Base-by-base conservation (phyloP, 1,139 yeast species). In the Suhomyces terraborum region DNA sequence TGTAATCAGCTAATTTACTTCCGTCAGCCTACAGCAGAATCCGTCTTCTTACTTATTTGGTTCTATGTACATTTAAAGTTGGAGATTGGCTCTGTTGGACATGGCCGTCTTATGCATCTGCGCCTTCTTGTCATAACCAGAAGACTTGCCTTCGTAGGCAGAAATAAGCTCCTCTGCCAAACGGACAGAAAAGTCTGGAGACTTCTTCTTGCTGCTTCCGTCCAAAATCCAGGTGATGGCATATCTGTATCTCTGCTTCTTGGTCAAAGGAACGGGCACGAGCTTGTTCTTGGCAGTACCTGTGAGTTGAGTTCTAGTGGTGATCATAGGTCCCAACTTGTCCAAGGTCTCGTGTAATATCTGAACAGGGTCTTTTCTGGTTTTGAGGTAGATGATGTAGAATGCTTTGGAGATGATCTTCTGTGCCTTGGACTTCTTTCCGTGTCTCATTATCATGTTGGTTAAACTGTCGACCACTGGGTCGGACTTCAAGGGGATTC, bases 201-300 rank as follows among this genome's bases (percentile, higher is more conserved):
- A 82, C 40, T 82, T 84, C 62, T 95, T 83, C 60, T 84, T 84
- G 43, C 80, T 75, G 21, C 95, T 80, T 16, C 95, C 89, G 45
- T 88, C 96, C 43, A 89, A 67, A 37, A 93, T 84, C 98, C 98
- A 93, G 48, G 73, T 66, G 73, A 94, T 86, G 3, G 98, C 96
- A 56, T 78, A 80, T 64, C 96, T 80, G 53, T 82, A 71, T 63
- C 98, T 79, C 65, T 89, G 96, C 64, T 88, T 83, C 58, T 80
- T 80, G 40, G 79, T 82, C 58, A 91, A 72, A 9, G 98, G 96
- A 35, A 79, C 81, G 4, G 98, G 98, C 35, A 88, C 84, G 36
- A 82, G 76, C 45, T 73, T 79, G 47, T 84, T 84, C 58, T 91
- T 87, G 30, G 97, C 96, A 46, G 83, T 83, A 50, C 95, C 95